A percentile compares a stretch with the other conserved stretches of the same genome.
Evolutionary conservation across 441 rosid species (phyloP).

Genomic region (Geranium incanum): DNA sequence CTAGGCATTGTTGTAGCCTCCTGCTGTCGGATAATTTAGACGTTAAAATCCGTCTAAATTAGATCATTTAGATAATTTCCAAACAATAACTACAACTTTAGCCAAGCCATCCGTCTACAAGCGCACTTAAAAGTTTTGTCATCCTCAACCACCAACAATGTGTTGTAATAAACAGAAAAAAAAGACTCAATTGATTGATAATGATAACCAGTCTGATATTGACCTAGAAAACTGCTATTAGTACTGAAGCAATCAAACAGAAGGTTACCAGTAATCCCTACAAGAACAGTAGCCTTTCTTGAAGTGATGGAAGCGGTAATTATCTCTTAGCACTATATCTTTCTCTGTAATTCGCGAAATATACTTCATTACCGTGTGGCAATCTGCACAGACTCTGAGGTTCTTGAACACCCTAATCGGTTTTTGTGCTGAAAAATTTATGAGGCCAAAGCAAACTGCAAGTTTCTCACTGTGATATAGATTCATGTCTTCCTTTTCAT

Average conservation of each 20-base stretch:
- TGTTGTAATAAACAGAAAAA: no score
- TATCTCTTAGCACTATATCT: constrained; percentile 24
- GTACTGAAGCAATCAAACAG: constrained; percentile 1
- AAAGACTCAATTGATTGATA: no score
- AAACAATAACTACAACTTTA: no score
- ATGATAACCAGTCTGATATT: not conserved
- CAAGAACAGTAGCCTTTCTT: constrained; percentile 25
- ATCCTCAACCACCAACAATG: no score
- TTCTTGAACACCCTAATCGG: constrained; percentile 27
- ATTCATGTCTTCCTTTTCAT: constrained; percentile 14
- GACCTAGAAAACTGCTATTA: not conserved
- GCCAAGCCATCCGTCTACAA: no score
- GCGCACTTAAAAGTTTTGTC: no score
- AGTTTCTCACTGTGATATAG: constrained; percentile 28
- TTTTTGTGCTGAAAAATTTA: constrained; percentile 20
- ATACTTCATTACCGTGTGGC: constrained; percentile 27
- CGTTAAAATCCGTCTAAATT: no score
- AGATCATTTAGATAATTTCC: no score
- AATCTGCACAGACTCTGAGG: constrained; percentile 25
- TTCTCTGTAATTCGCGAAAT: constrained; percentile 12
- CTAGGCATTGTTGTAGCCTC: constrained; percentile 7
- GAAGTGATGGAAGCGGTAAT: constrained; percentile 30
- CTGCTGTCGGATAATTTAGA: no score
- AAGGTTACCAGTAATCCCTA: constrained; percentile 25
- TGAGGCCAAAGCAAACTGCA: constrained; percentile 28